These are phyloP conservation scores for Mycena belliarum DNA, from an alignment of 768 basidiomycete genomes.

Conservation along the genomic window DNA sequence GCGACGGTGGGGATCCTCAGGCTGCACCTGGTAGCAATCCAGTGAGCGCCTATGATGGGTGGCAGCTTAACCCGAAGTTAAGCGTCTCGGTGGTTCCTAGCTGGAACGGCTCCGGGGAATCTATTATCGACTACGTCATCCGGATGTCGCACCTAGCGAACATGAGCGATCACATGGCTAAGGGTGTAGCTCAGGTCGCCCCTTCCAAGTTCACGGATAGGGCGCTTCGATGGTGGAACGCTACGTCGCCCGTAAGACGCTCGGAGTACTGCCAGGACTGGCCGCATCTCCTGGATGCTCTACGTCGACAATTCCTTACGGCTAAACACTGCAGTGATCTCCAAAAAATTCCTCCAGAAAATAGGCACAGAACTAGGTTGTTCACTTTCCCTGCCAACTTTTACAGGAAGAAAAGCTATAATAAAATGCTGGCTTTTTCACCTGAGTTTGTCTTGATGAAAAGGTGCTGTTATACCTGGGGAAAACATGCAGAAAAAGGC, in stretches of 20 bases:
- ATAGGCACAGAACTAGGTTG: too few relatives aligned
- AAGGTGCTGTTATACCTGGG: too few relatives aligned
- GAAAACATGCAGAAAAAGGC: too few relatives aligned
- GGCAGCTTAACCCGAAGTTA: conserved; percentile 17
- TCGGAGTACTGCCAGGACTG: not conserved
- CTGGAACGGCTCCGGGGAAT: conserved; percentile 7
- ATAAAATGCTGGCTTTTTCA: too few relatives aligned
- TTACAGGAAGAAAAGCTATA: too few relatives aligned
- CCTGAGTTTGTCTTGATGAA: too few relatives aligned
- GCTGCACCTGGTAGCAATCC: too few relatives aligned
- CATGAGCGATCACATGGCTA: not conserved
- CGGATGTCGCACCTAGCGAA: not conserved
- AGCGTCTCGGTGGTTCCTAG: not conserved
- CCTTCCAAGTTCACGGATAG: not conserved
- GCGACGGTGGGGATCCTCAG: too few relatives aligned
- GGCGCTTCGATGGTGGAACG: conserved; percentile 3
- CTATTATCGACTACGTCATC: conserved; percentile 3
- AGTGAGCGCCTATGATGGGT: not conserved
- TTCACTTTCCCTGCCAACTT: too few relatives aligned
- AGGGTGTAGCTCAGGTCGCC: not conserved
- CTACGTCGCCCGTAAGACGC: not conserved
- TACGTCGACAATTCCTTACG: not conserved
- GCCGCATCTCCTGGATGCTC: not conserved
- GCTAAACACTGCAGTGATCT: too few relatives aligned
- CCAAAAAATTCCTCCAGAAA: too few relatives aligned